Conservation (phyloP, 1,139 yeast species). For the Magnusiomyces suaveolens region DNA sequence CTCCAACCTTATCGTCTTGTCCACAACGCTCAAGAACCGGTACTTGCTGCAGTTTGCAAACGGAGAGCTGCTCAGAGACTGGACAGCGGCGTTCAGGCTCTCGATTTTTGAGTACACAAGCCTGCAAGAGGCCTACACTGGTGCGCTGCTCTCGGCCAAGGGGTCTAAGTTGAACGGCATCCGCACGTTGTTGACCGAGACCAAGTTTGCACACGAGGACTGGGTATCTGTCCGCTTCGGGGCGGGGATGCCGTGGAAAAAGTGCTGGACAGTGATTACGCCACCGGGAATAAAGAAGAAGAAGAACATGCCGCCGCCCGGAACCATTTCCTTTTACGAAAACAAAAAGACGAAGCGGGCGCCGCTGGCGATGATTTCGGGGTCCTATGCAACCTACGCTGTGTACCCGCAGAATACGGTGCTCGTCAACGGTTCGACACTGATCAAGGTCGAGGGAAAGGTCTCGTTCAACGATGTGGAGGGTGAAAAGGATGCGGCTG, state of each 20-base stretch:
- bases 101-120: constrained; percentile 70
- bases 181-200: constrained; percentile 71
- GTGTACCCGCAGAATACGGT: constrained; percentile 81
- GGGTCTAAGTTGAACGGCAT: constrained; percentile 84
- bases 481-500: constrained; percentile 63
- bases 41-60: constrained; percentile 65
- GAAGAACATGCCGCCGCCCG: constrained; percentile 33
- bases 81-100: constrained; percentile 79
- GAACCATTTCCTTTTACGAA: constrained; percentile 34
- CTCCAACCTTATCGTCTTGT: constrained; percentile 71
- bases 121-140: constrained; percentile 91
- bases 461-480: constrained; percentile 52
- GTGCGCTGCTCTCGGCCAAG: constrained; percentile 78
- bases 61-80: constrained; percentile 34
- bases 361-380: constrained; percentile 69
- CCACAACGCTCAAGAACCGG: constrained; percentile 84
- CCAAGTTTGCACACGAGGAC: constrained; percentile 79
- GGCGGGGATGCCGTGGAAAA: constrained; percentile 95
- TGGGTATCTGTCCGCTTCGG: constrained; percentile 95
- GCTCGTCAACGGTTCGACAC: constrained; percentile 75
- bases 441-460: constrained; percentile 78
- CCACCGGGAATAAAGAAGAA: constrained; percentile 45
- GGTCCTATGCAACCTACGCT: constrained; percentile 72
- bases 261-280: constrained; percentile 87
- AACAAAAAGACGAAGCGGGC: constrained; percentile 44